These are phyloP conservation scores for Termitomyces sp. DNA, from an alignment of 768 basidiomycete species.

Conservation along the genomic window DNA sequence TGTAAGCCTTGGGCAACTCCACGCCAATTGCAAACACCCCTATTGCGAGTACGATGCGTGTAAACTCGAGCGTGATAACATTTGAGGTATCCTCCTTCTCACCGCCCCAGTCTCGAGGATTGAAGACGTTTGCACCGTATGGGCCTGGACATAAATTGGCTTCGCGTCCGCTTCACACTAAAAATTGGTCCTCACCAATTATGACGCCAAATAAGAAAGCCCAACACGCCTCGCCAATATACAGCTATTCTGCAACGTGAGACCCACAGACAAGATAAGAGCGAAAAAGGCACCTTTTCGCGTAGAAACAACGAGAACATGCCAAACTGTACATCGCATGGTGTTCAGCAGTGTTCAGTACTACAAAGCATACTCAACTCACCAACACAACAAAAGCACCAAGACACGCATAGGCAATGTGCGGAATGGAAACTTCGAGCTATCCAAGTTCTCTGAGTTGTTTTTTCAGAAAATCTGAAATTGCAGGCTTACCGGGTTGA, in stretches of 20 bases:
- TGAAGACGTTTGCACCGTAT: conserved; percentile 73
- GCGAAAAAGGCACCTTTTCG: conserved; percentile 54
- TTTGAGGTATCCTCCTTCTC: conserved; percentile 47
- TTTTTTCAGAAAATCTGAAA: neutral
- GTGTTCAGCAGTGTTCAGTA: neutral
- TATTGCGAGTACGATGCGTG: conserved; percentile 89
- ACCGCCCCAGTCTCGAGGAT: conserved; percentile 73
- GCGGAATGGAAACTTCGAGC: conserved; percentile 64
- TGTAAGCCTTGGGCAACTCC: conserved; percentile 94
- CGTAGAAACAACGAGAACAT: conserved; percentile 93
- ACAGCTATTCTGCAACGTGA: conserved; percentile 41
- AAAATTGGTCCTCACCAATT: conserved; percentile 49
- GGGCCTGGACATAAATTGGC: conserved; percentile 47
- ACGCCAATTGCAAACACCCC: conserved; percentile 98
- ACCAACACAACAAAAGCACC: conserved; percentile 85
- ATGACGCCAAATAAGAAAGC: conserved; percentile 92
- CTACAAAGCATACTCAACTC: conserved; percentile 5
- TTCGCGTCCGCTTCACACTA: neutral
- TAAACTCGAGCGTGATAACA: conserved; percentile 84
- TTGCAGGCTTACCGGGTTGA: conserved; percentile 39
- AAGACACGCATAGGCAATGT: conserved; percentile 73
- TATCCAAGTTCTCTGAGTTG: conserved; percentile 11
- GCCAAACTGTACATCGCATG: conserved; percentile 58
- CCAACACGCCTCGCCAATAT: conserved; percentile 95
- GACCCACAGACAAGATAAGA: conserved; percentile 1